A percentile compares a stretch with the other conserved stretches of the same genome.
Conservation (phyloP, 768 basidiomycete genomes). For the Favolaschia claudopus region DNA sequence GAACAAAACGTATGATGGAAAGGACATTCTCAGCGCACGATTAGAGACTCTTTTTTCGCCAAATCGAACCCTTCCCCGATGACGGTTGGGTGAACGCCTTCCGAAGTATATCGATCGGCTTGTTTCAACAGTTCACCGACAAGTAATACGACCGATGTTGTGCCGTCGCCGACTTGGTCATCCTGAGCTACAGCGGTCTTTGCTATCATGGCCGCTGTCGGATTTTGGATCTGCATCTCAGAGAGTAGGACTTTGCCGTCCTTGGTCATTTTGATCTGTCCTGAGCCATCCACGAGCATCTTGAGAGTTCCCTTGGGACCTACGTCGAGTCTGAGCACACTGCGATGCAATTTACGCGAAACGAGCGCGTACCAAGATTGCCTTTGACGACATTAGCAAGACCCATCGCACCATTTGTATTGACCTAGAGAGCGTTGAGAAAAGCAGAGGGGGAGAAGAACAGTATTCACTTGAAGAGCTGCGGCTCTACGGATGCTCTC, state of each 20-base stretch:
- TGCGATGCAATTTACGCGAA: conserved; percentile 10
- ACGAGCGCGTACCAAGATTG: conserved; percentile 78
- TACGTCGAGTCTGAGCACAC: conserved; percentile 38
- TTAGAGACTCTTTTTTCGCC: conserved; percentile 94
- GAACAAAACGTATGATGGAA: not conserved
- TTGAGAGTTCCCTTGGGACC: conserved; percentile 97
- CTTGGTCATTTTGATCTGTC: conserved; percentile 99
- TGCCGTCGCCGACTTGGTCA: conserved; percentile 99
- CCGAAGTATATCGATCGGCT: conserved; percentile 96
- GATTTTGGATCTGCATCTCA: conserved; percentile 99
- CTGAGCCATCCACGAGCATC: conserved; percentile 98
- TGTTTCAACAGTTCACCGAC: conserved; percentile 97
- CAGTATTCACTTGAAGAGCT: conserved; percentile 80
- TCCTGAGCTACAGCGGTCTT: conserved; percentile 98
- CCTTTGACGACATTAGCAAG: conserved; percentile 96
- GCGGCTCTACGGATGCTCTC: conserved; percentile 91
- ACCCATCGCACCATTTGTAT: conserved; percentile 94
- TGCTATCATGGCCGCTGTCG: conserved; percentile 99
- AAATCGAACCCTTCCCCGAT: conserved; percentile 96
- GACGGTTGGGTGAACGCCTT: conserved; percentile 97
- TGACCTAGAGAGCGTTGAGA: conserved; percentile 65
- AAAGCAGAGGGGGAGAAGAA: conserved; percentile 25
- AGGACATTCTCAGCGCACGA: conserved; percentile 58
- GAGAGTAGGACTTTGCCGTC: conserved; percentile 98
- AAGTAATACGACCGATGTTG: conserved; percentile 94